Evolutionary conservation across 192 early-diverging fungal genomes (phyloP).

Genomic region (Irineochytrium annulatum): DNA sequence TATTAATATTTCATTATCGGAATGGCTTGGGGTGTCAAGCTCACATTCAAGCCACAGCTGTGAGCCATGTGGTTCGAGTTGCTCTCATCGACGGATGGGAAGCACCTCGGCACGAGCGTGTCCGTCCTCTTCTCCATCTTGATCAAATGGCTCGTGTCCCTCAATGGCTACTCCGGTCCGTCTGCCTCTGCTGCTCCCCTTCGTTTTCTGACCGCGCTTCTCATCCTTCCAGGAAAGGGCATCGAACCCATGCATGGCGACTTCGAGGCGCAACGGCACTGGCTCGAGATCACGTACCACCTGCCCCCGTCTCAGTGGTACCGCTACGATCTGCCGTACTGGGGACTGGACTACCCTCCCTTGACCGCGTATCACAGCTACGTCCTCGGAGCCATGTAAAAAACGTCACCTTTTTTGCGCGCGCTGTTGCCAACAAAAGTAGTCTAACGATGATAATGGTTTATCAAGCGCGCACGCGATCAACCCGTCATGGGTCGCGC

Average conservation of each 20-base stretch:
- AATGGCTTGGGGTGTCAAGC: too few relatives aligned
- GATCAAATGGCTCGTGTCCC: too few relatives aligned
- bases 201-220: too few relatives aligned
- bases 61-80: too few relatives aligned
- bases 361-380: constrained; percentile 91
- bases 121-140: too few relatives aligned
- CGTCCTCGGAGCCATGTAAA: constrained; percentile 77
- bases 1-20: too few relatives aligned
- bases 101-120: too few relatives aligned
- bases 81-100: too few relatives aligned
- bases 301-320: constrained; percentile 83
- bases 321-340: constrained; percentile 80
- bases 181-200: too few relatives aligned
- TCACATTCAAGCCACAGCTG: too few relatives aligned
- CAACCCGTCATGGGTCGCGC: constrained; percentile 79
- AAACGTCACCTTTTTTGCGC: constrained; percentile 13
- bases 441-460: neutral
- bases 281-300: constrained; percentile 92
- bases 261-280: constrained; percentile 97
- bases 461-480: constrained; percentile 63
- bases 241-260: constrained; percentile 91
- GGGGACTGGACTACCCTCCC: constrained; percentile 96
- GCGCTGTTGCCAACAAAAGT: neutral
- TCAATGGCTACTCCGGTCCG: too few relatives aligned
- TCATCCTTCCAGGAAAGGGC: too few relatives aligned